Evolutionary conservation across 805 yeast genomes (phyloP), one percentile per base, ranked within the genome.

Genomic region (Torulaspora indica): DNA sequence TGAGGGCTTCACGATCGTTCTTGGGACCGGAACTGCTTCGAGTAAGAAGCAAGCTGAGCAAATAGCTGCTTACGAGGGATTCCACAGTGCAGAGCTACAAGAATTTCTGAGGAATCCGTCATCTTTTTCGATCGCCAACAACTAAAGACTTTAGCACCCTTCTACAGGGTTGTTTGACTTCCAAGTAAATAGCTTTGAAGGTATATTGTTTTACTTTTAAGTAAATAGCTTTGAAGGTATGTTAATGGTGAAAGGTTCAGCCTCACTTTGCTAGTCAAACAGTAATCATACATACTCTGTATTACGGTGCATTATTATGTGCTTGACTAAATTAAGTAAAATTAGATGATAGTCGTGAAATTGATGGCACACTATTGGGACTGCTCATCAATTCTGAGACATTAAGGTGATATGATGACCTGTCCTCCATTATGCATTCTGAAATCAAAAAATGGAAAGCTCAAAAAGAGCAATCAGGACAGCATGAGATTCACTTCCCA

Each of bases 401-500:
- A 20, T 20, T 20, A 20, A 20, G 22, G 5, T 20, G 22, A 20
- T 20, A 4, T 20, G 22, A 20, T 20, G 4, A 20, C 5, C 22
- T 4, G 22, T 20, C 22, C 22, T 20, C 22, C 5, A 20, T 20
- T 20, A 25, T 12, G 10, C 28, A 12, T 25, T 25, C n/a, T 25
- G 28, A 12, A 12, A 8, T 25, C 9, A 25, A 25, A 4, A 25
- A 8, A 20, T 24, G 24, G 12, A 37, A 25, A 5, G 7, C 5
- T 17, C 4, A 4, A 14, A n/a, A 8, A 27, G 9, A 10, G 9
- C 14, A 29, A 6, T 41, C 37, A 61, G 6, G 64, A 59, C 46
- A 87, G 66, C 90, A 86, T 84, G 41, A 87, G 74, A 53, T 85
- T 85, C 76, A 85, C 82, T 56, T 83, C 87, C 95, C 95, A 85